These are phyloP conservation scores for Vaccinium macrocarpon DNA, from an alignment of 148 eudicot species.

Conservation along the genomic window DNA sequence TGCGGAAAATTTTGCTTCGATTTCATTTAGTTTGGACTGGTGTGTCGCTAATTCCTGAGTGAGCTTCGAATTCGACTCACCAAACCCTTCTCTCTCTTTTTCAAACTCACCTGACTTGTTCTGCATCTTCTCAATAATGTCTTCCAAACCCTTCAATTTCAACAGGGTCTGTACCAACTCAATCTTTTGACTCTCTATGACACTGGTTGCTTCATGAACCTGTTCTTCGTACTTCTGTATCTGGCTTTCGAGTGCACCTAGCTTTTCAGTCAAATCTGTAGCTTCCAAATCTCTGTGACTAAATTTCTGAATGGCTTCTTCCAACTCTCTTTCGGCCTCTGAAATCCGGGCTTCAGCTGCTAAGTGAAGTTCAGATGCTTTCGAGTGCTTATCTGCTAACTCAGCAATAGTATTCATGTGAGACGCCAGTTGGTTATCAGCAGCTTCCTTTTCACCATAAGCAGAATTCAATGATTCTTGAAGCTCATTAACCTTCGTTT, in stretches of 20 bases:
- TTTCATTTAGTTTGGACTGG: slow-evolving; percentile 54
- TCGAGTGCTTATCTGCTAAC: slow-evolving; percentile 63
- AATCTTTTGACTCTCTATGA: slow-evolving; percentile 45
- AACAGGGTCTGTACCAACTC: slow-evolving; percentile 54
- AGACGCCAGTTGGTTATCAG: slow-evolving; percentile 60
- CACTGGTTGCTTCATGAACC: slow-evolving; percentile 40
- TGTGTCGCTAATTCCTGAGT: slow-evolving; percentile 52
- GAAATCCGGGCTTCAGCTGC: slow-evolving; percentile 54
- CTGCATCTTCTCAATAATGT: slow-evolving; percentile 47
- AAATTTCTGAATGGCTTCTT: slow-evolving; percentile 45
- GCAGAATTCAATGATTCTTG: slow-evolving; percentile 44
- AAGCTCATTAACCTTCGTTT: slow-evolving; percentile 62
- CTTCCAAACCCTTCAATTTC: slow-evolving; percentile 49
- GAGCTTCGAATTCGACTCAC: slow-evolving; percentile 59
- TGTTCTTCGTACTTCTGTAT: slow-evolving; percentile 42
- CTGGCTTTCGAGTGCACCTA: slow-evolving; percentile 44
- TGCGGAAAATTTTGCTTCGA: slow-evolving; percentile 41
- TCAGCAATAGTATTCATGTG: slow-evolving; percentile 66
- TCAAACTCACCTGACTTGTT: slow-evolving; percentile 37
- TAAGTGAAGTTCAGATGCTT: slow-evolving; percentile 54
- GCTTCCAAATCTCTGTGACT: slow-evolving; percentile 56
- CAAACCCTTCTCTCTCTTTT: slow-evolving; percentile 48
- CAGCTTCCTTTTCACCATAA: slow-evolving; percentile 58
- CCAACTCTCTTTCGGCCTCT: slow-evolving; percentile 46
- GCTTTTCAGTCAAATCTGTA: slow-evolving; percentile 42